A percentile compares a stretch with the other conserved stretches of the same genome.
These are phyloP conservation scores for Torulaspora pretoriensis DNA, from an alignment of 1,139 yeast genomes.

Conservation along the genomic window DNA sequence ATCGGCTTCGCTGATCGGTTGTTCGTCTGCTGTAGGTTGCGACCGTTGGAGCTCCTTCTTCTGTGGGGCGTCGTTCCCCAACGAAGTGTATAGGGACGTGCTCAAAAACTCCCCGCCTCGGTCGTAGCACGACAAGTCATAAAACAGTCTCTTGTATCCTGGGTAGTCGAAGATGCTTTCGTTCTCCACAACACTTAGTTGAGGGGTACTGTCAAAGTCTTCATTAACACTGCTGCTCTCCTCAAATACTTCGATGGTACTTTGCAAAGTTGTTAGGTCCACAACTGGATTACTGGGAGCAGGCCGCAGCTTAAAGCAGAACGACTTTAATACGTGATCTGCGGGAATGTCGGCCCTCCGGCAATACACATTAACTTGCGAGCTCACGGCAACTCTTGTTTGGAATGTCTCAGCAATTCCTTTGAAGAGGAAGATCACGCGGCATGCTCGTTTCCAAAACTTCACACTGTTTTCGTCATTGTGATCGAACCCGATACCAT, in stretches of 20 bases:
- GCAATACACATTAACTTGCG: slow-evolving; percentile 17
- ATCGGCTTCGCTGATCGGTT: slow-evolving; percentile 27
- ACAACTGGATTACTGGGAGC: slow-evolving; percentile 9
- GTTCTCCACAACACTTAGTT: slow-evolving; percentile 27
- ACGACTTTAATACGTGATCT: slow-evolving; percentile 20
- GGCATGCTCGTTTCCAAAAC: slow-evolving; percentile 35
- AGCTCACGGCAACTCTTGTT: slow-evolving; percentile 23
- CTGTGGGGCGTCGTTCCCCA: slow-evolving; percentile 19
- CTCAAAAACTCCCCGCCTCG: slow-evolving; percentile 36
- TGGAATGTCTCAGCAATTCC: slow-evolving; percentile 27
- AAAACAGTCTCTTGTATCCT: slow-evolving; percentile 32
- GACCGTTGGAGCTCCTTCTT: slow-evolving; percentile 2
- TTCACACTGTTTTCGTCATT: slow-evolving; percentile 38
- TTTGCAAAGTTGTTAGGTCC: slow-evolving; percentile 14
- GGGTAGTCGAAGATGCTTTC: slow-evolving; percentile 33
- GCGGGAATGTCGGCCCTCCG: slow-evolving; percentile 14
- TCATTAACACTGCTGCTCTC: slow-evolving; percentile 22
- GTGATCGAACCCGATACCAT: slow-evolving; percentile 51
- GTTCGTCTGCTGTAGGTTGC: not conserved
- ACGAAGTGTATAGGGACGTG: slow-evolving; percentile 34
- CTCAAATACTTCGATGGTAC: slow-evolving; percentile 21
- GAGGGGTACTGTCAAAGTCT: slow-evolving; percentile 22
- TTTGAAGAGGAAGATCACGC: slow-evolving; percentile 32
- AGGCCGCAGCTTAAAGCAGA: slow-evolving; percentile 26
- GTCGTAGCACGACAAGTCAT: slow-evolving; percentile 32